phyloP scores from a whole-genome alignment of 139 green algal species.

The Coccomyxa sp. region DNA sequence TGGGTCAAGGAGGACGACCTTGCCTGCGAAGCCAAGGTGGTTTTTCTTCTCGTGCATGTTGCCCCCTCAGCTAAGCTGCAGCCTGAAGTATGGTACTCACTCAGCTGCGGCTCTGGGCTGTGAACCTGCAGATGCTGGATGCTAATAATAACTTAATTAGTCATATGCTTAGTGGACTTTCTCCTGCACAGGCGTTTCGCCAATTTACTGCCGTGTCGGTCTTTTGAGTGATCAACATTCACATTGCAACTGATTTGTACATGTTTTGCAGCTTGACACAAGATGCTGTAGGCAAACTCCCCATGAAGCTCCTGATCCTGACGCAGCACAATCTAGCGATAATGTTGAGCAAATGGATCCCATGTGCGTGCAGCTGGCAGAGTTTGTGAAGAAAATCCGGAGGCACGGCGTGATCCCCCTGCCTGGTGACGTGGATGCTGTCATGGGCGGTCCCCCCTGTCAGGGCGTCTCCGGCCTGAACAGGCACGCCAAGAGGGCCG shows the following conservation, averaged over 20 bases:
- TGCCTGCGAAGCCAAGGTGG: background rate
- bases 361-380: background rate
- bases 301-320: background rate
- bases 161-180: too few species aligned
- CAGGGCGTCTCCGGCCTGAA: constrained; percentile 77
- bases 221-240: background rate
- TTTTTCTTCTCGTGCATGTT: background rate
- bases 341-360: background rate
- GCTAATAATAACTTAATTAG: too few species aligned
- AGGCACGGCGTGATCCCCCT: background rate
- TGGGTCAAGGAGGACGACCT: constrained; percentile 1
- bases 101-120: too few species aligned
- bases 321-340: background rate
- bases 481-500: constrained; percentile 31
- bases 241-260: background rate
- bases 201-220: too few species aligned
- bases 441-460: constrained; percentile 75
- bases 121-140: too few species aligned
- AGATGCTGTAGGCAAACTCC: background rate
- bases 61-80: background rate
- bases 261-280: background rate
- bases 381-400: constrained; percentile 1
- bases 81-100: background rate
- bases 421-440: constrained; percentile 50
- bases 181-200: too few species aligned